Evolutionary conservation across 805 yeast species (phyloP).

Genomic region (Yarrowia sp.): DNA sequence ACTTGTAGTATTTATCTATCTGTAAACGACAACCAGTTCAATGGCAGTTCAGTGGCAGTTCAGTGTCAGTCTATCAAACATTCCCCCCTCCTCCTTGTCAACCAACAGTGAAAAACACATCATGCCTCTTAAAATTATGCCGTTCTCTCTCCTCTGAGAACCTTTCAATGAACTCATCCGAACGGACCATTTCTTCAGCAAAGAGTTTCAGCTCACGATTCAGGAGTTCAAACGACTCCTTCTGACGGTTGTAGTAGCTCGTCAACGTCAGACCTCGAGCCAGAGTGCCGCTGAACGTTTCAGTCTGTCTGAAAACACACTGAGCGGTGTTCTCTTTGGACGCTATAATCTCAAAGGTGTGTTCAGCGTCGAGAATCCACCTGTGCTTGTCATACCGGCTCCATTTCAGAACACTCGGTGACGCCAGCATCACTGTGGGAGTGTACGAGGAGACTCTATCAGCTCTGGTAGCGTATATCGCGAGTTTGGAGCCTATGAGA

Average conservation of each 20-base stretch:
- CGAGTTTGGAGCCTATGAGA: neutral
- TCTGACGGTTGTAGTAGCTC: neutral
- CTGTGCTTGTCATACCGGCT: neutral
- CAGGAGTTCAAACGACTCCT: neutral
- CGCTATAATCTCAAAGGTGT: neutral
- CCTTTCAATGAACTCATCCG: slow-evolving; percentile 9
- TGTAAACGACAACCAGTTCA: no score
- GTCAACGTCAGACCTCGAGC: neutral
- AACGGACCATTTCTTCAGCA: slow-evolving; percentile 15
- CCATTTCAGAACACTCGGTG: slow-evolving; percentile 6
- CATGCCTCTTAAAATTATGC: slow-evolving; percentile 1
- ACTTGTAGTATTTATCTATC: no score
- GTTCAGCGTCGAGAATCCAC: neutral
- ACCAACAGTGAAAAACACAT: slow-evolving; percentile 3
- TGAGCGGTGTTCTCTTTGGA: neutral
- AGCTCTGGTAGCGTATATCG: neutral
- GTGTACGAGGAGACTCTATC: neutral
- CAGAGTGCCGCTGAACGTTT: neutral
- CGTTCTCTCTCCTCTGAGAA: slow-evolving; percentile 1
- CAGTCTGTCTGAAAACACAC: neutral
- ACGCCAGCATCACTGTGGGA: slow-evolving; percentile 1
- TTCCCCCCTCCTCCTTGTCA: neutral
- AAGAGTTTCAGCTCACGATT: neutral
- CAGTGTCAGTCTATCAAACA: no score
- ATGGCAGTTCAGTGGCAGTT: no score